These are phyloP conservation scores for Aspergillus nanangensis DNA, from an alignment of 495 filamentous ascomycete genomes.

Conservation along the genomic window DNA sequence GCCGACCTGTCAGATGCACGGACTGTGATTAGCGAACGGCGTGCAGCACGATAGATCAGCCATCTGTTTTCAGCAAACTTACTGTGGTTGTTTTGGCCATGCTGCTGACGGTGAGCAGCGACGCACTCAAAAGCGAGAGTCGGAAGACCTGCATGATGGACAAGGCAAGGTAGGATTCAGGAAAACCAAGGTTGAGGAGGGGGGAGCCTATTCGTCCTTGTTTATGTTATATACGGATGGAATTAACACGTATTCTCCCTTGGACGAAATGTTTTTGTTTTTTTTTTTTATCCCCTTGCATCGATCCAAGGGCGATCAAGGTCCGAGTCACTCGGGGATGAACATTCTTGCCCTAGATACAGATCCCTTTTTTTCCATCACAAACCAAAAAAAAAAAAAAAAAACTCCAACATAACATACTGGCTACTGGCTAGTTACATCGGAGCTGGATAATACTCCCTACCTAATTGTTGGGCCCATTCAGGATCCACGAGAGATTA, in stretches of 20 bases:
- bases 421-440: too few species aligned
- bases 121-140: background rate
- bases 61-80: too few species aligned
- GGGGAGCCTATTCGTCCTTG: too few species aligned
- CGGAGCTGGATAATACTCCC: too few species aligned
- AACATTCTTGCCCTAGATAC: background rate
- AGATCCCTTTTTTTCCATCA: background rate
- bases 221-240: too few species aligned
- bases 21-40: background rate
- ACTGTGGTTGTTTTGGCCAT: conserved; percentile 1
- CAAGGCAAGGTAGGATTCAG: background rate
- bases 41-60: too few species aligned
- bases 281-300: background rate
- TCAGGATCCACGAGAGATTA: conserved; percentile 9
- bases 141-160: background rate
- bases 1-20: conserved; percentile 3
- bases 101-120: background rate
- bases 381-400: background rate
- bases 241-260: background rate
- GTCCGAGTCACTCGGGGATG: background rate
- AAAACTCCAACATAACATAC: too few species aligned
- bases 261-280: background rate
- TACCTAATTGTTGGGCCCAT: conserved; percentile 5
- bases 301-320: background rate
- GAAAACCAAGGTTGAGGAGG: background rate